Base-by-base conservation (phyloP, 2,329 filamentous ascomycete species). In the Myriosclerotinia scirpicola region DNA sequence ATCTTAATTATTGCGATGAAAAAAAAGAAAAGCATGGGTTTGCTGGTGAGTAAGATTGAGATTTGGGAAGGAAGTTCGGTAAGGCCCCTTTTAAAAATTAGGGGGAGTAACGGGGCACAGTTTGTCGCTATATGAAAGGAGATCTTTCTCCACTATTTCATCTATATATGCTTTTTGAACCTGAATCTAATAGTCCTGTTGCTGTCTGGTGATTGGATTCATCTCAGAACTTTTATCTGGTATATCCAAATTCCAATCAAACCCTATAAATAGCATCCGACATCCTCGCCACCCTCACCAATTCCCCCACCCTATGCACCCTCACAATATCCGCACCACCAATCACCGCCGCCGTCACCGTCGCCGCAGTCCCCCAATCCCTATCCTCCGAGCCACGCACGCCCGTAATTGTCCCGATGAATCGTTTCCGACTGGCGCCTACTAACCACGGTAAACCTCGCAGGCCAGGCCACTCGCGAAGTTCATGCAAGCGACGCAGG, bases 311-410 rank as follows among this genome's bases (percentile, higher is more conserved):
- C 80, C 98, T 94, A 79, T 99, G 95, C 53, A 99, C 93, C 62
- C 95, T 84, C 55, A 98, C 89, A 67, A 99, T 87, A 80, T 98
- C 93, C 34, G 93, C 93, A 3, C 95, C 95, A 8, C 92, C 92
- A 69, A 90, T 87, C 40, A 99, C 84, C 55, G 93, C 92, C 8
- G 93, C 92, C 3, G 91, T 89, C 11, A 98, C 90, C 0, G 93
- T 91, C 14, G 91, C 92, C 14, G 93, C 93, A 3, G 95, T 98
- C 14, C 95, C 95, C 87, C 89, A 95, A 11, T 84, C 82, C 69
- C 94, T 84, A 72, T 93, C 85, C 68, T 82, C 83, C 0, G 93
- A 86, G 72, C 87, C 85, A 68, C 85, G 78, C 1, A 93, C 90
- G 0, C 90, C 91, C 0, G 93, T 97, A 42, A 96, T 83, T 71